Base-by-base conservation (phyloP, 495 filamentous ascomycete genomes). In the Aspergillus incahuasiensis region DNA sequence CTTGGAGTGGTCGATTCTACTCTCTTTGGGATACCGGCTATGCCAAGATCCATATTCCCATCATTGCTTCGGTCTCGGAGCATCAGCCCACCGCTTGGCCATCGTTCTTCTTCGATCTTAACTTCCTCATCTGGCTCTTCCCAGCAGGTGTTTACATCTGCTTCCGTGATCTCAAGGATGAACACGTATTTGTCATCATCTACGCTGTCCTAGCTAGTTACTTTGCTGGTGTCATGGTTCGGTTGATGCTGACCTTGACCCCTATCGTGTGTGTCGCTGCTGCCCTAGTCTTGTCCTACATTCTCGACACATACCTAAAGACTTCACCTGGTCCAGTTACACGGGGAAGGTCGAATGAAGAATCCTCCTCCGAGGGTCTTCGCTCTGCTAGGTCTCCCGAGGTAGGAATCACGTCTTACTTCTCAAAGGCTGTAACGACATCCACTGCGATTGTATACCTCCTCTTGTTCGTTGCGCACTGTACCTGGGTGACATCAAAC, bases 31-130 rank as follows among this genome's bases (percentile, higher is more conserved):
- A 99, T 72, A 99, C 95, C 9, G 90, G 89, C 61, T 99, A 99
- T 68, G 95, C 95, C 62, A 99, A 99, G 76, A 95, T 97, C 56
- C 95, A 99, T 63, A 99, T 99, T 68, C 95, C 95, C 32, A 99
- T 99, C 66, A 99, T 99, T 72, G 95, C 95, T 21, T 97, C 94
- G 3, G 95, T 99, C 24, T 99, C 95, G 7, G 95, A 99, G 71
- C 95, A 99, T 79, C 95, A 99, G 71, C 95, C 95, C 12, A 99
- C 95, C 22, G 95, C 95, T n/a, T 99, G 95, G 95, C 95, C 95
- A 7, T 91, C 95, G 32, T 99, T 97, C 82, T 99, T 97, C 76
- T 99, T 99, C 70, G 95, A 99, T 63, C 80, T 99, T 61, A 96
- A 95, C 74, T 83, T 99, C 79, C 79, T 99, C 57, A 96, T 99